Evolutionary conservation across 441 rosid species (phyloP), one percentile per base, ranked within the genome.

Genomic region (Theobroma grandiflorum): DNA sequence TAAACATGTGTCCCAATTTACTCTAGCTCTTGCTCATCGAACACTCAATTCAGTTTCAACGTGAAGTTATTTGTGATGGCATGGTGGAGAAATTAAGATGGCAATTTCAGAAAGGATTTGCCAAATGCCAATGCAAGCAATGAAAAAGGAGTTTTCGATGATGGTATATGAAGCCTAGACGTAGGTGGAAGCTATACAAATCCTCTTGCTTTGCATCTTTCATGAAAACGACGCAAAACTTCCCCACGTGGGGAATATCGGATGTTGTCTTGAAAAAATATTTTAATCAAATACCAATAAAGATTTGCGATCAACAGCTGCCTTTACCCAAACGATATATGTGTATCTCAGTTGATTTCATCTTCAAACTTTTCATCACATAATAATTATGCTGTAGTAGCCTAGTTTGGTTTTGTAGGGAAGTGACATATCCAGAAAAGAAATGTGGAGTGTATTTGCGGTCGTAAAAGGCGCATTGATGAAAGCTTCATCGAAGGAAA

Each of bases 301-400:
- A 38, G 35, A 68, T 22, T 47, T 47, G 74, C 57, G 33, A 9
- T 50, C 61, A 50, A 50, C 55, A 68, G 72, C 72, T 68, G 53
- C 72, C 72, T 43, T 68, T 68, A 68, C 72, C 55, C 37, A 22
- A 68, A 45, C 53, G 11, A 16, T 37, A 67, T 18, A n/a, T 42
- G 10, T 3, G 3, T 18, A 8, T 8, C 2, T 40, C 42, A 4
- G 15, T 20, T 38, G 52, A 71, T 71, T 33, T 71, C 50, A 71
- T 49, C 42, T 33, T 50, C 75, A 33, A 49, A 26, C 31, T 2
- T 31, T 50, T 16, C 31, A 16, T 4, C 7, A 49, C 26, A 35
- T 33, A 16, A 4, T 43, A 12, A 2, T 33, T 14, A 11, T 16
- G 59, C 12, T 43, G 42, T 15, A 8, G 42, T 40, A 40, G 42